Evolutionary conservation across 805 yeast species (phyloP).

Genomic region (Candida takata): DNA sequence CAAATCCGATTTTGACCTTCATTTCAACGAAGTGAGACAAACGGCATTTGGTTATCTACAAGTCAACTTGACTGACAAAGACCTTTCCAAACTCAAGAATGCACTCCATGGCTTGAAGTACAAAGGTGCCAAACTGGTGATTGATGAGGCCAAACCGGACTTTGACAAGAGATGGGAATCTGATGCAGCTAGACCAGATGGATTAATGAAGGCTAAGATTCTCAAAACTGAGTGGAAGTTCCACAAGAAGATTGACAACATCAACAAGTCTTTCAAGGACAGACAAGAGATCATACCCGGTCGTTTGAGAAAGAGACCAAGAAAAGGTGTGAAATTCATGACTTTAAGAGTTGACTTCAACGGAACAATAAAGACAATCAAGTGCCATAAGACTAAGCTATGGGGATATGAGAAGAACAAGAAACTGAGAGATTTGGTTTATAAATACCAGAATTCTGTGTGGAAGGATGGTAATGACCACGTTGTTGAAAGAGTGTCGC

Average conservation of each 20-base stretch:
- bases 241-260: conserved; percentile 31
- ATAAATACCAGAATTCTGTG: conserved; percentile 51
- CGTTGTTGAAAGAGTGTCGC: conserved; percentile 52
- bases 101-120: conserved; percentile 65
- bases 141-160: conserved; percentile 57
- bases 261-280: conserved; percentile 34
- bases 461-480: conserved; percentile 83
- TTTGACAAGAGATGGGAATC: conserved; percentile 40
- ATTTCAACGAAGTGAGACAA: conserved; percentile 41
- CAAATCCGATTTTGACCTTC: conserved; percentile 39
- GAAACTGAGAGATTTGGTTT: conserved; percentile 53
- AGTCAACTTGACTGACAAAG: conserved; percentile 40
- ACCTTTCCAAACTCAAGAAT: conserved; percentile 42
- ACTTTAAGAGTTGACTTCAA: conserved; percentile 60
- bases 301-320: conserved; percentile 47
- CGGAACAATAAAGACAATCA: conserved; percentile 49
- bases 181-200: conserved; percentile 32
- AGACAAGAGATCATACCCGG: conserved; percentile 45
- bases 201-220: conserved; percentile 28
- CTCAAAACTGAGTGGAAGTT: conserved; percentile 33
- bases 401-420: conserved; percentile 86
- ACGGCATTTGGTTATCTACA: conserved; percentile 57
- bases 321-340: conserved; percentile 45
- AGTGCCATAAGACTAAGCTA: conserved; percentile 65
- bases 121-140: conserved; percentile 61